Evolutionary conservation across 495 filamentous ascomycete genomes (phyloP).

Genomic region (Podospora australis): DNA sequence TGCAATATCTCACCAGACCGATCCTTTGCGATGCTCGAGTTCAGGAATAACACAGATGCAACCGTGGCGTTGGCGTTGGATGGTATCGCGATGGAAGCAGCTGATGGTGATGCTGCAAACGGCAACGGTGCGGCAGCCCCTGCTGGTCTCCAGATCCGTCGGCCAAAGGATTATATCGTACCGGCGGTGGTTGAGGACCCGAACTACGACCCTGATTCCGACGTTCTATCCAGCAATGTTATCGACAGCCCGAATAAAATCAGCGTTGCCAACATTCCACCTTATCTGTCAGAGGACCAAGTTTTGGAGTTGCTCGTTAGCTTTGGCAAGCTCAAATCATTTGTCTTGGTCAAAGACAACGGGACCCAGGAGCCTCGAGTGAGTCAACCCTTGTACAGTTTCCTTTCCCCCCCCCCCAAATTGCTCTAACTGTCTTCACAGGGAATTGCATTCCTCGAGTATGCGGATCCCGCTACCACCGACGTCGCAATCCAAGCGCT

Average conservation of each 20-base stretch:
- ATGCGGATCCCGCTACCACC: constrained; percentile 67
- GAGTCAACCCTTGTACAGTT: constrained; percentile 29
- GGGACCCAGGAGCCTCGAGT: constrained; percentile 83
- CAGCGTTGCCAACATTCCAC: constrained; percentile 79
- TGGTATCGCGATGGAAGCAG: constrained; percentile 79
- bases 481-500: constrained; percentile 85
- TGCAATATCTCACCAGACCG: constrained; percentile 74
- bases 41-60: constrained; percentile 78
- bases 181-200: constrained; percentile 72
- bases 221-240: constrained; percentile 67
- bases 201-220: constrained; percentile 62
- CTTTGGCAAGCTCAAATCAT: constrained; percentile 91
- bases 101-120: constrained; percentile 51
- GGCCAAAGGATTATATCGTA: constrained; percentile 97
- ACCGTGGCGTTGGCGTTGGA: constrained; percentile 89
- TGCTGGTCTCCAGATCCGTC: constrained; percentile 72
- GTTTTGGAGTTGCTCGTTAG: constrained; percentile 81
- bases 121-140: constrained; percentile 44
- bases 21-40: constrained; percentile 81
- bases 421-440: constrained; percentile 32
- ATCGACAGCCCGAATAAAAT: constrained; percentile 94
- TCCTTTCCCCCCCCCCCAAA: constrained; percentile 15
- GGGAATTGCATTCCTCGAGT: constrained; percentile 98
- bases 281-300: constrained; percentile 82
- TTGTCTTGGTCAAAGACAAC: constrained; percentile 82